Conservation (phyloP, 2,329 filamentous ascomycete genomes). For the Sphaerulina vaccinii region DNA sequence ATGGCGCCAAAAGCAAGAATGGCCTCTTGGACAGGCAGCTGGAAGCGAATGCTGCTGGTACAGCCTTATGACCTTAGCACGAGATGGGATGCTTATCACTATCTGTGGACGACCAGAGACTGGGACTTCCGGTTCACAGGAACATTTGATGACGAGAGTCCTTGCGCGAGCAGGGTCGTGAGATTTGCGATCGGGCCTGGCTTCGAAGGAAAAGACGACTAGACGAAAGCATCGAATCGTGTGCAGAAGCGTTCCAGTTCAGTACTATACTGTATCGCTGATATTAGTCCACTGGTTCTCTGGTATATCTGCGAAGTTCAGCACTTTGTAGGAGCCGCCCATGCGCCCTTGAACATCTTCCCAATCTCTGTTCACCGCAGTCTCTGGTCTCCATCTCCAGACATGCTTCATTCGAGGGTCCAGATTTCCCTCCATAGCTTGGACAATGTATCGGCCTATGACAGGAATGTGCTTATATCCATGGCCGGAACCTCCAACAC, state of each 20-base stretch:
- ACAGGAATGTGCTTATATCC: background rate
- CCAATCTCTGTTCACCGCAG: background rate
- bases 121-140: conserved; percentile 9
- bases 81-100: conserved; percentile 12
- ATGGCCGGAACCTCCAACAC: background rate
- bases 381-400: background rate
- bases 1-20: conserved; percentile 5
- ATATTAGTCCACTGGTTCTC: background rate
- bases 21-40: background rate
- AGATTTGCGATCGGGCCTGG: conserved; percentile 3
- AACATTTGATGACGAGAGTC: background rate
- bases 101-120: conserved; percentile 7
- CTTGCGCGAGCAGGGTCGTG: conserved; percentile 1
- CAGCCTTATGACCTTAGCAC: conserved; percentile 1
- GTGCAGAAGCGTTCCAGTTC: no score
- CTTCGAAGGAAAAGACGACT: conserved; percentile 1
- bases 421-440: background rate
- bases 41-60: conserved; percentile 4
- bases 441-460: background rate
- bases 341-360: background rate
- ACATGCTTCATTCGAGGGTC: background rate
- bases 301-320: background rate
- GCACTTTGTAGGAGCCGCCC: background rate
- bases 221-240: no score
- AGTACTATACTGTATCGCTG: no score